Evolutionary conservation across 2,329 filamentous ascomycete genomes (phyloP).

Genomic region (Rhinocladiella similis): DNA sequence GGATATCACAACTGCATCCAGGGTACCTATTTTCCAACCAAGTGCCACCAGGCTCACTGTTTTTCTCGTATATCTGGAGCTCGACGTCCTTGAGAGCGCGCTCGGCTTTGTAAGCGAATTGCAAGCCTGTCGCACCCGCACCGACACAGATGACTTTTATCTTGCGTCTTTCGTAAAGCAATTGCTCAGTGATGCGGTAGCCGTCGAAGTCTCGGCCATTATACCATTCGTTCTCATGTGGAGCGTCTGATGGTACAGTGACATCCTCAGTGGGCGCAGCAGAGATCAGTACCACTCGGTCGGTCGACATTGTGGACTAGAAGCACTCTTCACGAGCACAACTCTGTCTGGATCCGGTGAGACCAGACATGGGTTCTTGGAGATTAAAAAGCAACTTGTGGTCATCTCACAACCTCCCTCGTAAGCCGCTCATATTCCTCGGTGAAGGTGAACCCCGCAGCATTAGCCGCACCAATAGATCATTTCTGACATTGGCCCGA

Average conservation of each 20-base stretch:
- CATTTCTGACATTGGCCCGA: too few species aligned
- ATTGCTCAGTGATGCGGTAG: constrained; percentile 20
- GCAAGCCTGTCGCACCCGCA: constrained; percentile 36
- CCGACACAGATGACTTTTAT: constrained; percentile 27
- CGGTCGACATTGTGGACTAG: constrained; percentile 8
- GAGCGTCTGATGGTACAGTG: constrained; percentile 16
- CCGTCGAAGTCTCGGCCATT: constrained; percentile 23
- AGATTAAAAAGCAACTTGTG: not conserved
- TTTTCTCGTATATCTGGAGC: constrained; percentile 32
- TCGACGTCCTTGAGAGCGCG: constrained; percentile 25
- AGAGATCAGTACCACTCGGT: constrained; percentile 18
- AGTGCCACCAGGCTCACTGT: constrained; percentile 34
- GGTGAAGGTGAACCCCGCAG: not conserved
- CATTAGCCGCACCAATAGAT: not conserved
- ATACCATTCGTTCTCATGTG: constrained; percentile 24
- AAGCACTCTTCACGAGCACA: not conserved
- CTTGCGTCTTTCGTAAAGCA: constrained; percentile 16
- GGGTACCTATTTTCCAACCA: constrained; percentile 34
- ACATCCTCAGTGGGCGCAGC: constrained; percentile 21
- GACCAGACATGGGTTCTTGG: not conserved
- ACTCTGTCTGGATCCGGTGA: too few species aligned
- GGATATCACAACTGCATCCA: constrained; percentile 35
- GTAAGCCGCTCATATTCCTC: too few species aligned
- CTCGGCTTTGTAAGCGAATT: constrained; percentile 27
- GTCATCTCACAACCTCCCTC: too few species aligned